Percentiles rank a stretch among this genome's conserved stretches.
These are phyloP conservation scores for Corynascus novoguineensis DNA, from an alignment of 495 filamentous ascomycete genomes.

Conservation along the genomic window DNA sequence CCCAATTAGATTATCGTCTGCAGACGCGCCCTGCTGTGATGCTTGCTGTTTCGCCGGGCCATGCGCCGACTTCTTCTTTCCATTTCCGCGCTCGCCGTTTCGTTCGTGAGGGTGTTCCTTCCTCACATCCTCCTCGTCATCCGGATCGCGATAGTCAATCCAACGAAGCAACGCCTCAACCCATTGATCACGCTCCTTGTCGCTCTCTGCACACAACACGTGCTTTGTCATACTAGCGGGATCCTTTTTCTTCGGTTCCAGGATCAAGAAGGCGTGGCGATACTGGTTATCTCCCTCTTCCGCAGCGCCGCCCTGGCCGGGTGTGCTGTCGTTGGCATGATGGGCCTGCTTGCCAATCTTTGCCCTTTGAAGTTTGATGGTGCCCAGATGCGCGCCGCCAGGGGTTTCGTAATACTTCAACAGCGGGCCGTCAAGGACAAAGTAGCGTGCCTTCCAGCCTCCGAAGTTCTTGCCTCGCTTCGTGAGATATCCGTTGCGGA, in stretches of 20 bases:
- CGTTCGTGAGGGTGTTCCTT: constrained; percentile 33
- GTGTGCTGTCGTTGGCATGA: constrained; percentile 55
- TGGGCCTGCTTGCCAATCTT: constrained; percentile 88
- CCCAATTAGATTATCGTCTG: constrained; percentile 58
- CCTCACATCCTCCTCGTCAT: constrained; percentile 43
- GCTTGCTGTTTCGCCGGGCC: constrained; percentile 34
- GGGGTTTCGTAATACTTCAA: constrained; percentile 88
- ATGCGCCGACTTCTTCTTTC: constrained; percentile 51
- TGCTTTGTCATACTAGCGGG: constrained; percentile 85
- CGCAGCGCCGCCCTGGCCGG: constrained; percentile 53
- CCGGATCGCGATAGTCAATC: constrained; percentile 67
- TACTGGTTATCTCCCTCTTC: constrained; percentile 87
- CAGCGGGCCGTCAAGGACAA: constrained; percentile 82
- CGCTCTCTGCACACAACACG: constrained; percentile 91
- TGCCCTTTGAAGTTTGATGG: constrained; percentile 84
- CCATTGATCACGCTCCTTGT: constrained; percentile 88
- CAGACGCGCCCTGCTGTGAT: constrained; percentile 22
- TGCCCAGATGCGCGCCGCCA: constrained; percentile 82
- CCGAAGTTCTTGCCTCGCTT: constrained; percentile 98
- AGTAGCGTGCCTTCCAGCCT: constrained; percentile 97
- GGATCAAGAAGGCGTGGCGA: constrained; percentile 88
- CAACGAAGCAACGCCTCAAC: constrained; percentile 84
- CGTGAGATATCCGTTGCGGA: constrained; percentile 88
- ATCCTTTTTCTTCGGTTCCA: constrained; percentile 96
- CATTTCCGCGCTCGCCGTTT: constrained; percentile 31